Evolutionary conservation across 208 protist species (phyloP).

Genomic region (Novymonas esmeraldas): DNA sequence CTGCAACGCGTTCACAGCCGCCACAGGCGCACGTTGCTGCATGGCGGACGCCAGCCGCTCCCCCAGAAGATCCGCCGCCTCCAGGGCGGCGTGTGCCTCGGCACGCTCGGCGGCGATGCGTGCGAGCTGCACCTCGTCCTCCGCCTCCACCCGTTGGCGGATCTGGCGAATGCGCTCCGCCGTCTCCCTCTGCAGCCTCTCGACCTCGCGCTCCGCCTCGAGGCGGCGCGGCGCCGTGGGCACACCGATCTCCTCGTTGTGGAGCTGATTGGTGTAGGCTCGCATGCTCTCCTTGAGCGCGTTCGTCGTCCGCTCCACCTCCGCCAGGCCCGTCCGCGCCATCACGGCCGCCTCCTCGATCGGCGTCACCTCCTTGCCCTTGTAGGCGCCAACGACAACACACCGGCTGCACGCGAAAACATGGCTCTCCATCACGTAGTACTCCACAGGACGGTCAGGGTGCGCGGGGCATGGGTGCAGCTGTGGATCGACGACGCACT

Average conservation of each 20-base stretch:
- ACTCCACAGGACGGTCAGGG: conserved; percentile 66
- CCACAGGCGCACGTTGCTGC: conserved; percentile 29
- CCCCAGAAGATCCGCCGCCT: conserved; percentile 33
- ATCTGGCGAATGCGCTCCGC: conserved; percentile 58
- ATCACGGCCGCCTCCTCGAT: conserved; percentile 65
- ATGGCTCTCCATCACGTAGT: conserved; percentile 59
- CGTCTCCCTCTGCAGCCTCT: conserved; percentile 59
- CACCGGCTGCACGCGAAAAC: conserved; percentile 78
- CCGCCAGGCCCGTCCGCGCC: conserved; percentile 51
- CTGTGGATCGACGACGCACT: conserved; percentile 60
- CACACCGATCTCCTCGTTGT: conserved; percentile 46
- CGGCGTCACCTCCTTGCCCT: conserved; percentile 49
- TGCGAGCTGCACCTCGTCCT: conserved; percentile 45
- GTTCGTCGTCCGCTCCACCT: conserved; percentile 41
- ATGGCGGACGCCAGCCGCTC: conserved; percentile 33
- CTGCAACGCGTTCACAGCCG: conserved; percentile 54
- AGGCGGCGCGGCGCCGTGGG: conserved; percentile 45
- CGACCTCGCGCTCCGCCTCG: conserved; percentile 53
- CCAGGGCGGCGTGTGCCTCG: conserved; percentile 35
- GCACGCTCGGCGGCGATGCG: conserved; percentile 41
- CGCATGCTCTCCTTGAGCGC: conserved; percentile 51
- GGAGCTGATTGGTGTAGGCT: conserved; percentile 44
- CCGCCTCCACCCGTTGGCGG: conserved; percentile 37
- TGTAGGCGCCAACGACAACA: conserved; percentile 65
- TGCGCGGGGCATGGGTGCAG: conserved; percentile 64